Conservation (phyloP, 768 basidiomycete genomes). For the Mycena olivaceomarginata region DNA sequence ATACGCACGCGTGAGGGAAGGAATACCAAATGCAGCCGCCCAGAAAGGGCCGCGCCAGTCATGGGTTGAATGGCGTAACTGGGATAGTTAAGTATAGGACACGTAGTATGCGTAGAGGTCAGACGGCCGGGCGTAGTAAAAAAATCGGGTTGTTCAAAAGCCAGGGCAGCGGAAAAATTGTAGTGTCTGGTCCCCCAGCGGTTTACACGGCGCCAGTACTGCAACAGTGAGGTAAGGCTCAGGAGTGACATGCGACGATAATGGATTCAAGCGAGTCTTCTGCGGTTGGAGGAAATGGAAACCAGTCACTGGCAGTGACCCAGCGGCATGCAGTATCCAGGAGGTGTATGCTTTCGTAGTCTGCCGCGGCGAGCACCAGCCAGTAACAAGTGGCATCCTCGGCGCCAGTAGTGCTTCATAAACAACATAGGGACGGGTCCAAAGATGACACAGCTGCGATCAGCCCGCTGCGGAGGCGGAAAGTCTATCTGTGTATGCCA, state of each 20-base stretch:
- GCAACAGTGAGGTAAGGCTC: not conserved
- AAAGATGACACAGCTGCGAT: slow-evolving; percentile 22
- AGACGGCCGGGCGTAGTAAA: not conserved
- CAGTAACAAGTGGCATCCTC: not conserved
- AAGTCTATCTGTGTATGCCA: not conserved
- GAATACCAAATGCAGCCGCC: too few relatives aligned
- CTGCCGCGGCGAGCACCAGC: not conserved
- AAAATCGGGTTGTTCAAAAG: not conserved
- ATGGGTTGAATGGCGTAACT: too few relatives aligned
- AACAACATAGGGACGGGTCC: not conserved
- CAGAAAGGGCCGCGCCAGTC: too few relatives aligned
- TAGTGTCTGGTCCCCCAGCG: not conserved
- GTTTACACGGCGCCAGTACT: not conserved
- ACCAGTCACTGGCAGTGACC: not conserved
- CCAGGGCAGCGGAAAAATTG: not conserved
- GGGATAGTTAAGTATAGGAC: too few relatives aligned
- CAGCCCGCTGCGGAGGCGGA: slow-evolving; percentile 23
- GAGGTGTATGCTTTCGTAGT: not conserved
- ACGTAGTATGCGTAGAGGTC: not conserved
- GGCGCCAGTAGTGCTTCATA: not conserved
- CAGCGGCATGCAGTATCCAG: not conserved
- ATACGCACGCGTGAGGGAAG: too few relatives aligned
- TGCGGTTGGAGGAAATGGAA: not conserved
- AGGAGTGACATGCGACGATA: too few relatives aligned
- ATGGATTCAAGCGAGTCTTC: not conserved